Evolutionary conservation across 768 basidiomycete genomes (phyloP).

Genomic region (Lentinula lateritia): DNA sequence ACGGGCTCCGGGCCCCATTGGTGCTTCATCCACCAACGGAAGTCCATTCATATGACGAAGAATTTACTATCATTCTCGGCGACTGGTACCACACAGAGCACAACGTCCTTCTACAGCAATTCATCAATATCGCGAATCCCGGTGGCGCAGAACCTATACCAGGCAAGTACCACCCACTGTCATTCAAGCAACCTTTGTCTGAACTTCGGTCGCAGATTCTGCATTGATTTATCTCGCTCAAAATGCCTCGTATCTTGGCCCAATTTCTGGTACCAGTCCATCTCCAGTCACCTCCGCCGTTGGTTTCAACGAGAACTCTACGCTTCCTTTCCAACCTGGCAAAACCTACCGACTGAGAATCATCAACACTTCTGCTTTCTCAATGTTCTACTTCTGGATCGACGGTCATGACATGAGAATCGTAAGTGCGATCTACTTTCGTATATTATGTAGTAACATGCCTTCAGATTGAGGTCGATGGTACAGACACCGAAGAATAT

Average conservation of each 20-base stretch:
- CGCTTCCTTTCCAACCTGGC: conserved; percentile 77
- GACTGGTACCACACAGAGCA: conserved; percentile 95
- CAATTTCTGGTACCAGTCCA: conserved; percentile 44
- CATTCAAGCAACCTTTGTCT: background rate
- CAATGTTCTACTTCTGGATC: conserved; percentile 82
- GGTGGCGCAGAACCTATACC: conserved; percentile 86
- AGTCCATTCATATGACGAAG: conserved; percentile 78
- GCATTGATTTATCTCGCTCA: conserved; percentile 81
- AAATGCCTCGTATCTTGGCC: conserved; percentile 63
- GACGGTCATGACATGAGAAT: conserved; percentile 83
- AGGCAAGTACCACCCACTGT: conserved; percentile 32
- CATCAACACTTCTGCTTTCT: conserved; percentile 75
- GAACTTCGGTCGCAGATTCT: conserved; percentile 43
- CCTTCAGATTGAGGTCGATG: conserved; percentile 66
- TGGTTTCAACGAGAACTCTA: conserved; percentile 85
- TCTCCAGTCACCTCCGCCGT: conserved; percentile 51
- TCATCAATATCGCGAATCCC: conserved; percentile 71
- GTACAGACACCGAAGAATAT: conserved; percentile 73
- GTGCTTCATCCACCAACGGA: conserved; percentile 67
- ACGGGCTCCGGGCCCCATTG: conserved; percentile 86
- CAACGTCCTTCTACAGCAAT: conserved; percentile 50
- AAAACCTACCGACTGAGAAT: conserved; percentile 89
- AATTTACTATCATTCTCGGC: conserved; percentile 78
- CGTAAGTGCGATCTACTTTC: conserved; percentile 1
- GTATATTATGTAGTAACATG: background rate